Percentiles rank a stretch among this genome's conserved stretches.
Evolutionary conservation across 1,284 basidiomycete genomes (phyloP).

Genomic region (Ceraceosorus guamensis): DNA sequence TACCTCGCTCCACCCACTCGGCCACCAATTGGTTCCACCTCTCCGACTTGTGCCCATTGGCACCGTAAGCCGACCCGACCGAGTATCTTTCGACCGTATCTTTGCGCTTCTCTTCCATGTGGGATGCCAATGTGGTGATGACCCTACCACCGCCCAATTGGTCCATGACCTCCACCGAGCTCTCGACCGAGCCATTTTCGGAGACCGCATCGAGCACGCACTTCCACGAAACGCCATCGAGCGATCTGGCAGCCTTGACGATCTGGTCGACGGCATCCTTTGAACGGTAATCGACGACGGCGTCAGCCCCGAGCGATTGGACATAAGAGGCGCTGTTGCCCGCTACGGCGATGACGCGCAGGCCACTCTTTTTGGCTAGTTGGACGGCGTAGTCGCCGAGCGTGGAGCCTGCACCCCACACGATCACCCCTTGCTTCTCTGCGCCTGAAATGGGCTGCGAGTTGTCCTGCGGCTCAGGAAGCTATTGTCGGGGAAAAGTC

Average conservation of each 20-base stretch:
- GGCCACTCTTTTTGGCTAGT: constrained; percentile 41
- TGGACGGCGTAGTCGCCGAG: constrained; percentile 48
- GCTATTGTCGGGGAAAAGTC: too few relatives aligned
- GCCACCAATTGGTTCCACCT: constrained; percentile 31
- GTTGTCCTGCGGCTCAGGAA: constrained; percentile 15
- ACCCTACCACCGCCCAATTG: constrained; percentile 7
- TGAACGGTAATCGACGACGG: not conserved
- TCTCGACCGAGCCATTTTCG: constrained; percentile 24
- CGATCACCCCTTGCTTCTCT: constrained; percentile 24
- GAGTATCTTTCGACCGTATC: not conserved
- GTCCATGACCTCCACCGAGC: constrained; percentile 9
- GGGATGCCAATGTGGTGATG: constrained; percentile 6
- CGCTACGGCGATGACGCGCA: constrained; percentile 44
- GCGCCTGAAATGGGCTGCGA: constrained; percentile 11
- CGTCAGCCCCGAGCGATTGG: not conserved
- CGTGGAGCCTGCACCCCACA: constrained; percentile 47
- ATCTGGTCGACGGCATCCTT: too few relatives aligned
- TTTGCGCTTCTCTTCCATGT: not conserved
- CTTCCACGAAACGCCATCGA: constrained; percentile 20
- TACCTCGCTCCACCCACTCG: constrained; percentile 31
- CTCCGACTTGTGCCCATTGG: constrained; percentile 21
- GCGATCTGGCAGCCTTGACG: too few relatives aligned
- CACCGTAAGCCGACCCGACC: constrained; percentile 1
- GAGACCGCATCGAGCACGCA: constrained; percentile 20
- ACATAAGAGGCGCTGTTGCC: not conserved